Evolutionary conservation across 225 moss, liverwort and hornwort species (phyloP), one percentile per base, ranked within the genome.

Genomic region (Bryum argenteum): DNA sequence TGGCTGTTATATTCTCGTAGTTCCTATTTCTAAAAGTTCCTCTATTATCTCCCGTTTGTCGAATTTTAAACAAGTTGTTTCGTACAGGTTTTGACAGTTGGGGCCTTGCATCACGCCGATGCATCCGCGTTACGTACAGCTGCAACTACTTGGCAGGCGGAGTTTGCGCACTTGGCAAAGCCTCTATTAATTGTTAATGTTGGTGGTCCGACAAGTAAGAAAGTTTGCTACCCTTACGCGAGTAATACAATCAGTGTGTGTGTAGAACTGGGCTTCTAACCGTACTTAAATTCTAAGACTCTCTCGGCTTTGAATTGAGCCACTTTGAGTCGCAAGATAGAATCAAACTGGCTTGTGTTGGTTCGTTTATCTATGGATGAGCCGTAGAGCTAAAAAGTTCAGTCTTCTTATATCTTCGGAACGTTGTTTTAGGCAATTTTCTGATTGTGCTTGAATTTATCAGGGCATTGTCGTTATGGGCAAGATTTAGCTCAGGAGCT

Each of bases 101-200:
- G 95, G 71, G 95, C 95, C 70, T 81, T 96, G 80, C 95, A 96
- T 83, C 91, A 96, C 75, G 93, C 93, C 16, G 95, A 96, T 83
- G 93, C 93, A 72, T 71, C 91, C 66, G 87, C 84, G 62, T 83
- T 96, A 71, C 91, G 93, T 71, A 79, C 81, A 76, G 95, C 95
- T 77, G 95, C 95, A 71, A 66, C 62, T 54, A 79, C 79, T 24
- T 96, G 95, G 95, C 95, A 96, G 63, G 80, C 88, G 77, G 89
- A 77, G 69, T 81, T 96, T 57, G 95, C 92, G 41, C 87, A 91
- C 64, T 84, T 91, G 70, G 80, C 88, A 55, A 96, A 93, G 73
- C 95, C 95, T 61, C 88, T 93, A 17, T 71, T 96, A 57, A 79
- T 96, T 75, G 88, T 96, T 17, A 93, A 96, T 69, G 71, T 96